Evolutionary conservation across 768 basidiomycete genomes (phyloP), one percentile per base, ranked within the genome.

Genomic region (Tulasnella sp.): DNA sequence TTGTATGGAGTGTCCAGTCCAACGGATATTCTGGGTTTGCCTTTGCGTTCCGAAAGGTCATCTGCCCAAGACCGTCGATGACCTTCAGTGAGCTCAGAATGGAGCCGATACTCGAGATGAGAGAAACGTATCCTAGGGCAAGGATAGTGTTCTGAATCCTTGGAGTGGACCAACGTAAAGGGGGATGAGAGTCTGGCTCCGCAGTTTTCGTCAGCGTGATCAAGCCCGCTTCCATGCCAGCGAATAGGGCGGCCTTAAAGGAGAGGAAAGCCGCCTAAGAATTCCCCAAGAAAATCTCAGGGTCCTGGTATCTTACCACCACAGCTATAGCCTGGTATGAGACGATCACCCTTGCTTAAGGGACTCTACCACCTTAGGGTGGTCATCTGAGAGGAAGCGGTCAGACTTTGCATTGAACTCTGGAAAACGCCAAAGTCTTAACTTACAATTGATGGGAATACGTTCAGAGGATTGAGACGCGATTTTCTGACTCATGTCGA

Each of bases 301-400:
- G 22, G 3, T 19, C 49, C n/a, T n/a, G n/a, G 19, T 49, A 49
- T 49, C 49, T 49, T 64, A 64, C 58, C 58, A 34, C 58, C 25
- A 64, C 31, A 29, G 40, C 67, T 45, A 75, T 42, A 36, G 39
- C 34, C 42, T 42, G 45, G 39, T 42, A 69, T 15, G 38, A 42
- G 31, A 70, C 25, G 29, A 76, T 45, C 42, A 67, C 25, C 75
- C 42, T 58, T 67, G 52, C 36, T 31, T 58, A 31, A 34, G 25
- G 45, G 45, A 74, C 68, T 70, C 75, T 67, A 75, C 31, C 67
- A 70, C 67, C 17, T 49, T 49, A 29, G 39, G 39, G 22, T 31
- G 25, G 25, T 38, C 70, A 8, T 40, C 38, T 31, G 42, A 71
- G 2, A 39, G 42, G 29, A 8, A 17, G 4, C 11, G 8, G 31